Evolutionary conservation across 176 grass and related monocot genomes (phyloP).

Genomic region (Carex cristatella): DNA sequence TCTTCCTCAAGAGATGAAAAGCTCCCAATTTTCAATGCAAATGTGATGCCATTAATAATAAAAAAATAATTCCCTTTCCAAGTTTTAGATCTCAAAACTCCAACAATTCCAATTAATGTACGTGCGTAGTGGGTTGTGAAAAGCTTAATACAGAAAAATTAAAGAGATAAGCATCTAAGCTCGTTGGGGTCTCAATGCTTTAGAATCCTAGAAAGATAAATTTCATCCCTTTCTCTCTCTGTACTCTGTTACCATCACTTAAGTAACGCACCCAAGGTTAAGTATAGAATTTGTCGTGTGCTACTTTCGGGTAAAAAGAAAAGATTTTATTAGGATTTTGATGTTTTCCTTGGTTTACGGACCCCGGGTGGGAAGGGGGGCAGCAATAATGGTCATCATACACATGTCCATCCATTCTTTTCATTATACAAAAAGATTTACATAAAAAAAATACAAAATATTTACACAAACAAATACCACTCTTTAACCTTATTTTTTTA

Average conservation of each 20-base stretch:
- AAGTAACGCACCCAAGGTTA: not conserved
- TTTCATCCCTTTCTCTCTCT: slow-evolving; percentile 20
- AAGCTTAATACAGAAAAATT: slow-evolving; percentile 56
- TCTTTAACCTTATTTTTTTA: not conserved
- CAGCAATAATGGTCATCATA: not conserved
- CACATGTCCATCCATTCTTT: not conserved
- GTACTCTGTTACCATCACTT: slow-evolving; percentile 6
- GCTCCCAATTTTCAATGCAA: slow-evolving; percentile 63
- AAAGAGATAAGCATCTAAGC: slow-evolving; percentile 55
- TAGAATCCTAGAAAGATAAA: slow-evolving; percentile 75
- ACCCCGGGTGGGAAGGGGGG: not conserved
- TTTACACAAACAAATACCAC: not conserved
- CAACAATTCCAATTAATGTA: slow-evolving; percentile 51
- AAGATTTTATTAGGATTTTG: not conserved
- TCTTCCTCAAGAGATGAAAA: slow-evolving; percentile 59
- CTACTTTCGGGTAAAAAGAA: slow-evolving; percentile 2
- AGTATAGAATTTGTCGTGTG: not conserved
- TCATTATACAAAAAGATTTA: not conserved
- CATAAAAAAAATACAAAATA: not conserved
- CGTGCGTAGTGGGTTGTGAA: slow-evolving; percentile 35
- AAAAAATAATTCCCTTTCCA: slow-evolving; percentile 42
- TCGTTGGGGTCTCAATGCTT: slow-evolving; percentile 59
- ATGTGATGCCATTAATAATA: slow-evolving; percentile 57
- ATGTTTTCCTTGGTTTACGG: not conserved
- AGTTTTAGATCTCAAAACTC: slow-evolving; percentile 66